A percentile compares a stretch with the other conserved stretches of the same genome.
These are phyloP conservation scores for Exophiala phaeomuriformis DNA, from an alignment of 2,329 filamentous ascomycete species.

Conservation along the genomic window DNA sequence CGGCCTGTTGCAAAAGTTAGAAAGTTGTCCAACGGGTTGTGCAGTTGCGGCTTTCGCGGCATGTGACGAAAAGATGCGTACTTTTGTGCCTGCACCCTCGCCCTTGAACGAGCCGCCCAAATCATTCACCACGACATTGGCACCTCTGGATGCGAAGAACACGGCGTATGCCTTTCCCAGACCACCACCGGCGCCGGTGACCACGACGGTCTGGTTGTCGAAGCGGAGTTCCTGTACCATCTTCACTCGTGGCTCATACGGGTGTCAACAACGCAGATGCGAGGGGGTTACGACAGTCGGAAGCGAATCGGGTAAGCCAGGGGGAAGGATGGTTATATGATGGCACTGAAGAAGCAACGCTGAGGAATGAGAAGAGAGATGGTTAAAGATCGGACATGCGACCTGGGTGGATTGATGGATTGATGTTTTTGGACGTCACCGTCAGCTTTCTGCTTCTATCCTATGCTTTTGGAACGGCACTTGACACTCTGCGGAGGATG, in stretches of 20 bases:
- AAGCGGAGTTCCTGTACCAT: conserved; percentile 68
- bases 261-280: not conserved
- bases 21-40: not conserved
- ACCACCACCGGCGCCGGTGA: conserved; percentile 78
- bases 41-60: conserved; percentile 71
- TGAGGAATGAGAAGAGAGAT: not conserved
- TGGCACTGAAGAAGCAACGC: not conserved
- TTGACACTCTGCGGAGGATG: not conserved
- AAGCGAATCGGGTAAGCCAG: no score
- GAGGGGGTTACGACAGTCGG: not conserved
- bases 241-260: conserved; percentile 9
- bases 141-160: conserved; percentile 87
- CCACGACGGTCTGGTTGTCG: conserved; percentile 81
- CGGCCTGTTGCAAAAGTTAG: conserved; percentile 46
- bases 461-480: not conserved
- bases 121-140: conserved; percentile 94
- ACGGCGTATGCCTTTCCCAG: conserved; percentile 74
- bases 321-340: no score
- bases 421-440: not conserved
- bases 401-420: no score
- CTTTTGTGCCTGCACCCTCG: conserved; percentile 79
- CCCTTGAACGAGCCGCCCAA: conserved; percentile 89
- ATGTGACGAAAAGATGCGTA: conserved; percentile 39
- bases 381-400: not conserved
- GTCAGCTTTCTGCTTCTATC: not conserved